Percentiles rank a stretch among this genome's conserved stretches.
These are phyloP conservation scores for Grifola frondosa DNA, from an alignment of 1,284 basidiomycete genomes.

Conservation along the genomic window DNA sequence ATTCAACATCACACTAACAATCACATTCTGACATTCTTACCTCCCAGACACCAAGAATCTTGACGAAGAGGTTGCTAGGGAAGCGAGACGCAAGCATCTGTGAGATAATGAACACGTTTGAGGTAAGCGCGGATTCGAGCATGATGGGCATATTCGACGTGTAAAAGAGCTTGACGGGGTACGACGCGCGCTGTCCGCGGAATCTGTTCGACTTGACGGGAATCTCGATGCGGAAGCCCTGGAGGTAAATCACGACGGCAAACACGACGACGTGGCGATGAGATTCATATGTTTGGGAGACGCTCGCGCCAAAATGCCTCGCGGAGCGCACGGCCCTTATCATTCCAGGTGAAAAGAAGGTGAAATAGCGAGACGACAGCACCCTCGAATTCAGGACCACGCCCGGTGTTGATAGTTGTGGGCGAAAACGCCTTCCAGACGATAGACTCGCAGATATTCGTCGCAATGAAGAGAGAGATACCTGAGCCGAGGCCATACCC, in stretches of 20 bases:
- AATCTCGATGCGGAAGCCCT: constrained; percentile 98
- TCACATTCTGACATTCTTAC: constrained; percentile 41
- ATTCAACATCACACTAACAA: constrained; percentile 9
- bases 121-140: constrained; percentile 93
- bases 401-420: constrained; percentile 96
- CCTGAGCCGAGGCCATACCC: constrained; percentile 98
- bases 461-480: constrained; percentile 98
- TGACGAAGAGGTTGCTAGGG: constrained; percentile 89
- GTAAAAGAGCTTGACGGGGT: constrained; percentile 99
- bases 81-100: constrained; percentile 94
- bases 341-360: constrained; percentile 96
- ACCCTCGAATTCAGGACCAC: constrained; percentile 98
- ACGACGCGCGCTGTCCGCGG: constrained; percentile 92
- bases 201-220: constrained; percentile 97
- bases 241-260: constrained; percentile 95
- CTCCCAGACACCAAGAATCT: constrained; percentile 95
- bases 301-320: constrained; percentile 99
- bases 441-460: constrained; percentile 99
- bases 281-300: constrained; percentile 99
- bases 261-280: constrained; percentile 89
- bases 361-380: constrained; percentile 97
- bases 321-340: constrained; percentile 94
- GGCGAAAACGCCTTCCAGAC: constrained; percentile 99
- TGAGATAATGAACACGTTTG: constrained; percentile 94
- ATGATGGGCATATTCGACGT: constrained; percentile 99